phyloP scores from a whole-genome alignment of 192 early-diverging fungal genomes.

The Spinellus fusiger region DNA sequence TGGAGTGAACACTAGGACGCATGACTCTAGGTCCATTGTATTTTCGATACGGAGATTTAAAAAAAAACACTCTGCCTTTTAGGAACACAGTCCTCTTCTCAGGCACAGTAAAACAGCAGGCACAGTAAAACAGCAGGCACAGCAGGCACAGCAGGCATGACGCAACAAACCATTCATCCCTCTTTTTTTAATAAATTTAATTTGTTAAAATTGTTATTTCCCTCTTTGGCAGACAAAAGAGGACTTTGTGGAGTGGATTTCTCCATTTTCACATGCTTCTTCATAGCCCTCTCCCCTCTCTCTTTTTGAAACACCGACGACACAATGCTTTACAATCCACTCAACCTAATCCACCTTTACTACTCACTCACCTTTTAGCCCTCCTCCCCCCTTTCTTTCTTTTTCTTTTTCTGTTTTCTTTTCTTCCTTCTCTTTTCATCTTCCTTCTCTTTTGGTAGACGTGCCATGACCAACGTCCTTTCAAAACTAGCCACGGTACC shows the following conservation, averaged over 20 bases:
- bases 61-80: too few relatives aligned
- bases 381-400: background rate
- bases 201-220: background rate
- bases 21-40: too few relatives aligned
- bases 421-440: background rate
- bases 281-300: too few relatives aligned
- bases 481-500: background rate
- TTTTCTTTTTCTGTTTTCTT: background rate
- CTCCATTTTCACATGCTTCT: conserved; percentile 6
- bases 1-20: background rate
- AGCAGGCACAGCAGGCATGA: too few relatives aligned
- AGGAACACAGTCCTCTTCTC: too few relatives aligned
- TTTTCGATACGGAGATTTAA: background rate
- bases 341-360: background rate
- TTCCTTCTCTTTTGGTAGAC: background rate
- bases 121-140: too few relatives aligned
- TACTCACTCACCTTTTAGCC: background rate
- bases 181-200: too few relatives aligned
- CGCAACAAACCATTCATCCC: too few relatives aligned
- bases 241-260: background rate
- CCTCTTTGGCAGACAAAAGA: background rate
- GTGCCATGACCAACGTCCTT: conserved; percentile 9
- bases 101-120: too few relatives aligned
- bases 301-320: conserved; percentile 1
- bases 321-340: background rate